phyloP scores from a whole-genome alignment of 805 yeast genomes.

The Ogataea philodendri region DNA sequence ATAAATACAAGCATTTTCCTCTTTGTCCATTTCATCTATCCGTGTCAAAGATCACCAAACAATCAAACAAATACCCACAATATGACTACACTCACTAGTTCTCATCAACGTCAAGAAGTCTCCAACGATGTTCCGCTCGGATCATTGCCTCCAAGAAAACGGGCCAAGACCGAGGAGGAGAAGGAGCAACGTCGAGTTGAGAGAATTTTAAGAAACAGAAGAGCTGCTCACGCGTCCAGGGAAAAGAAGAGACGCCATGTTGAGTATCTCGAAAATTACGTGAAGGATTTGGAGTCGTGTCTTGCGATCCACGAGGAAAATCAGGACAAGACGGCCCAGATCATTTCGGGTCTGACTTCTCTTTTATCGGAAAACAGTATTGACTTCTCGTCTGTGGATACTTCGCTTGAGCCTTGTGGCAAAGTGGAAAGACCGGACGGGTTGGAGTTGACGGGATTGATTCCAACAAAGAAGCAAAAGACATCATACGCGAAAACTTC shows the following conservation, averaged over 20 bases:
- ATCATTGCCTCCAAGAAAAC: constrained; percentile 83
- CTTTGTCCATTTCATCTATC: constrained; percentile 4
- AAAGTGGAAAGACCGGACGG: constrained; percentile 28
- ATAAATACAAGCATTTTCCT: constrained; percentile 10
- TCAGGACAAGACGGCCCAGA: constrained; percentile 13
- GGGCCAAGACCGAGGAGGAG: constrained; percentile 95
- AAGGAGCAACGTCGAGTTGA: constrained; percentile 95
- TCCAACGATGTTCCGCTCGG: constrained; percentile 20
- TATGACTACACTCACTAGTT: constrained; percentile 13
- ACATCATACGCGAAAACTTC: constrained; percentile 9
- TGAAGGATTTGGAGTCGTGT: constrained; percentile 39
- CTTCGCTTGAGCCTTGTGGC: constrained; percentile 13
- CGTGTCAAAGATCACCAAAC: constrained; percentile 8
- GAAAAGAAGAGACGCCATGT: constrained; percentile 94
- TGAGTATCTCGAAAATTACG: constrained; percentile 72
- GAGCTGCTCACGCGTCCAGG: constrained; percentile 96
- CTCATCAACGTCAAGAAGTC: constrained; percentile 12
- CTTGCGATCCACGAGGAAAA: constrained; percentile 15
- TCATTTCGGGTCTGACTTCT: constrained; percentile 20
- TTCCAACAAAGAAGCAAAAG: constrained; percentile 22
- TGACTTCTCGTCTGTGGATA: constrained; percentile 18
- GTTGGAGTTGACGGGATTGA: constrained; percentile 24
- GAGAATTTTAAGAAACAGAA: constrained; percentile 86
- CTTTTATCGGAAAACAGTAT: constrained; percentile 19
- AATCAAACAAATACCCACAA: constrained; percentile 17